phyloP scores from a whole-genome alignment of 2,329 filamentous ascomycete species.

The Colletotrichum coccodes region DNA sequence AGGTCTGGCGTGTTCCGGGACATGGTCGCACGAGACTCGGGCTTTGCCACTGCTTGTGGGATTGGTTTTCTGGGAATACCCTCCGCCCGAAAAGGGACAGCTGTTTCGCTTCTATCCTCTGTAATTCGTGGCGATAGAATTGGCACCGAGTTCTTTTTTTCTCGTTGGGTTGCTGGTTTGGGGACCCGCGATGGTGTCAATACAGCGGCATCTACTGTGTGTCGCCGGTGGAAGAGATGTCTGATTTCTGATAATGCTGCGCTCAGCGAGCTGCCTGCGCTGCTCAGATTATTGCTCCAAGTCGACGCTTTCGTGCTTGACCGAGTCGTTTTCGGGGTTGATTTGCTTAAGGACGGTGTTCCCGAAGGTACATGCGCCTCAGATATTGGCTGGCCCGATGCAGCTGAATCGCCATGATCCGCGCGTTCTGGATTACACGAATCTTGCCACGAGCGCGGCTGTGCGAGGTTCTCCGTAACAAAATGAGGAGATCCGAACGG shows the following conservation, averaged over 20 bases:
- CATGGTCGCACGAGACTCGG: neutral
- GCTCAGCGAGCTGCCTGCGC: neutral
- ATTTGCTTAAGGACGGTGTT: neutral
- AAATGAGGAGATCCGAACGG: neutral
- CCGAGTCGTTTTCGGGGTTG: neutral
- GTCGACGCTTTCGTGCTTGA: neutral
- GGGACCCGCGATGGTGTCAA: neutral
- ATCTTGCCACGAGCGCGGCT: neutral
- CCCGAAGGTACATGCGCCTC: neutral
- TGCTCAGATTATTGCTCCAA: neutral
- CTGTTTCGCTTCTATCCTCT: neutral
- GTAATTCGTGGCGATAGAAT: neutral
- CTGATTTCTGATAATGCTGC: neutral
- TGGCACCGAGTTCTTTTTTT: neutral
- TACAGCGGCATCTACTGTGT: neutral
- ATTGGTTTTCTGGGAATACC: neutral
- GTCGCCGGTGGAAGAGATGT: neutral
- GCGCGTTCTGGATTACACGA: neutral
- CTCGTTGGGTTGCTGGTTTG: neutral
- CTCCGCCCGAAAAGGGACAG: no score
- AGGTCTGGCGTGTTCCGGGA: neutral
- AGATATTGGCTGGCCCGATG: neutral
- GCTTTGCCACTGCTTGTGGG: no score
- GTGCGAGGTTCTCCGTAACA: neutral
- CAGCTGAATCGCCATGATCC: neutral